Percentiles rank a stretch among this genome's conserved stretches.
phyloP scores from a whole-genome alignment of 805 yeast genomes.

The Yarrowia deformans region DNA sequence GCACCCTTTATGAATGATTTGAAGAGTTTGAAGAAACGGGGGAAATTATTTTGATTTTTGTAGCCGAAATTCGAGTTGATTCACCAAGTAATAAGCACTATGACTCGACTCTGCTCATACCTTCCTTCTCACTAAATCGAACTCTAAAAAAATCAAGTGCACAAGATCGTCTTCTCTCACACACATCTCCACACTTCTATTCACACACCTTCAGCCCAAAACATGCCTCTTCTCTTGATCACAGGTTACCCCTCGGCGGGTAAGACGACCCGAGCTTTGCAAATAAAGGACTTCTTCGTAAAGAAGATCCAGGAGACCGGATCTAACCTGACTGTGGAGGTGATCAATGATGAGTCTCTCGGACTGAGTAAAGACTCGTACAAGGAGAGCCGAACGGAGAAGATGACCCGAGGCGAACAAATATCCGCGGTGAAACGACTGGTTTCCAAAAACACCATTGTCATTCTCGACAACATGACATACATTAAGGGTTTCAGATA shows the following conservation, averaged over 20 bases:
- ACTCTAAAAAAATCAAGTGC: constrained; percentile 1
- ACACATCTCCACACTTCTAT: background rate
- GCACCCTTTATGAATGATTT: too few relatives aligned
- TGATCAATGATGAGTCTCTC: constrained; percentile 79
- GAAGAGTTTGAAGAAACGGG: too few relatives aligned
- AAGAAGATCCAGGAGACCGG: constrained; percentile 59
- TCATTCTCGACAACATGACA: constrained; percentile 82
- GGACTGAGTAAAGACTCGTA: constrained; percentile 76
- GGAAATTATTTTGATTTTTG: too few relatives aligned
- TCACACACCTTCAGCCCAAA: background rate
- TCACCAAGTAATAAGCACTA: background rate
- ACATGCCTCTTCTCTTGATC: constrained; percentile 86
- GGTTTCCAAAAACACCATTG: constrained; percentile 70
- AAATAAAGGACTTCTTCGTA: constrained; percentile 58
- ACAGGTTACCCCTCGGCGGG: constrained; percentile 90
- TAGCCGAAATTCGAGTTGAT: background rate
- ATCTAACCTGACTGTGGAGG: constrained; percentile 63
- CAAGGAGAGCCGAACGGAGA: constrained; percentile 75
- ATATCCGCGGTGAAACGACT: constrained; percentile 89
- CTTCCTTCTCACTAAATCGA: background rate
- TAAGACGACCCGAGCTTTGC: constrained; percentile 74
- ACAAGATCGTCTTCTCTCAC: background rate
- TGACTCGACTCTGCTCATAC: background rate
- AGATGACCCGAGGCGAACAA: constrained; percentile 81
- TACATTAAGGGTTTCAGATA: constrained; percentile 96